Evolutionary conservation across 805 yeast species (phyloP).

Genomic region (Scheffersomyces ergatensis): DNA sequence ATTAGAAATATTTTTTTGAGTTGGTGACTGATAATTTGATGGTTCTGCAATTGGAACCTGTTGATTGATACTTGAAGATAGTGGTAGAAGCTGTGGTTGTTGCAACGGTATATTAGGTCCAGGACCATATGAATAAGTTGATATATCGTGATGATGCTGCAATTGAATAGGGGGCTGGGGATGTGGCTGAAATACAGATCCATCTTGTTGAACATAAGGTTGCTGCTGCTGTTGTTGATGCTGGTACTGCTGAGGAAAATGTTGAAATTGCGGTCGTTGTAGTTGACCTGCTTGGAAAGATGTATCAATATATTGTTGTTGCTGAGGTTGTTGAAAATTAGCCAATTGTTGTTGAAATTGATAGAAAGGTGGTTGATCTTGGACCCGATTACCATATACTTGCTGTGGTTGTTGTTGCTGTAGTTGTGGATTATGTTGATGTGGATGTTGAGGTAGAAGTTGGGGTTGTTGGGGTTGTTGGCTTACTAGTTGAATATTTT

Average conservation of each 20-base stretch:
- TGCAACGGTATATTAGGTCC: background rate
- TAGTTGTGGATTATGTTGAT: background rate
- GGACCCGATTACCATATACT: background rate
- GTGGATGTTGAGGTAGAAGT: background rate
- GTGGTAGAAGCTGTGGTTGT: too few species aligned
- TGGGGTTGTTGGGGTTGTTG: background rate
- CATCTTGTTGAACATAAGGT: constrained; percentile 1
- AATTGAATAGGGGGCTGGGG: background rate
- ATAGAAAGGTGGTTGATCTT: background rate
- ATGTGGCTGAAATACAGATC: background rate
- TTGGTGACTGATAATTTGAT: background rate
- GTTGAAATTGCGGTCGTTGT: constrained; percentile 9
- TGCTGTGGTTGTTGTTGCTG: background rate
- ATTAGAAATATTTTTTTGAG: background rate
- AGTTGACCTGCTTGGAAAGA: constrained; percentile 1
- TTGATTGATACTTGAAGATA: background rate
- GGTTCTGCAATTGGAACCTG: background rate
- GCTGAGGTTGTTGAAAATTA: constrained; percentile 1
- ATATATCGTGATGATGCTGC: constrained; percentile 2
- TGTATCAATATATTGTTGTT: constrained; percentile 4
- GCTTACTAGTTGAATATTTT: background rate
- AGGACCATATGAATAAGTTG: constrained; percentile 12
- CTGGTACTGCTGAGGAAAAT: constrained; percentile 1
- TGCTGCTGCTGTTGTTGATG: constrained; percentile 8
- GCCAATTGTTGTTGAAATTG: background rate